Evolutionary conservation across 139 green algal genomes (phyloP).

Genomic region (Spirogloea muscicola): DNA sequence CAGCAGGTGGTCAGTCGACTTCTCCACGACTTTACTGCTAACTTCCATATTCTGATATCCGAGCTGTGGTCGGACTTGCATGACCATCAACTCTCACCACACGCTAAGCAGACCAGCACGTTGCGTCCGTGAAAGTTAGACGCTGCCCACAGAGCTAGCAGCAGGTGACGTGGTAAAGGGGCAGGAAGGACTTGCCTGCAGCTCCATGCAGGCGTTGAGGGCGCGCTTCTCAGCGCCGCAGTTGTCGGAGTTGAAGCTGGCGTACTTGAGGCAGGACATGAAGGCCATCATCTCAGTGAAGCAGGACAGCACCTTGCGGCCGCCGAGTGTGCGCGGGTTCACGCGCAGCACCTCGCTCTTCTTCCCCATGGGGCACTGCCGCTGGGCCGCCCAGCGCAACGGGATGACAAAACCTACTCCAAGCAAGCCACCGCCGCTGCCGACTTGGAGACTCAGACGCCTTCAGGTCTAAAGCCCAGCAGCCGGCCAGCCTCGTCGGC

Average conservation of each 20-base stretch:
- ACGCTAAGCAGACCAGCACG: not conserved
- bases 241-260: constrained; percentile 9
- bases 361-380: too few species aligned
- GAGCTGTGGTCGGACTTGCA: too few species aligned
- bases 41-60: too few species aligned
- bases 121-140: not conserved
- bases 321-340: constrained; percentile 16
- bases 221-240: constrained; percentile 9
- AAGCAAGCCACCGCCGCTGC: too few species aligned
- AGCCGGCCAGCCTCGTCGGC: too few species aligned
- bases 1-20: too few species aligned
- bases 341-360: constrained; percentile 24
- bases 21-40: too few species aligned
- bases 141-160: not conserved
- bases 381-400: too few species aligned
- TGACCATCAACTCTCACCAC: not conserved
- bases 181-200: constrained; percentile 14
- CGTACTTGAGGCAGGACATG: constrained; percentile 35
- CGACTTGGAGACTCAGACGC: too few species aligned
- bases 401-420: too few species aligned
- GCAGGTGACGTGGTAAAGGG: not conserved
- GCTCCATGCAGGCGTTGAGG: constrained; percentile 26
- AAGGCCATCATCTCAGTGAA: constrained; percentile 40
- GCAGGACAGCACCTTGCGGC: constrained; percentile 21
- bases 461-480: too few species aligned